Base-by-base conservation (phyloP, 2,329 filamentous ascomycete species). In the Trichoderma sp. region DNA sequence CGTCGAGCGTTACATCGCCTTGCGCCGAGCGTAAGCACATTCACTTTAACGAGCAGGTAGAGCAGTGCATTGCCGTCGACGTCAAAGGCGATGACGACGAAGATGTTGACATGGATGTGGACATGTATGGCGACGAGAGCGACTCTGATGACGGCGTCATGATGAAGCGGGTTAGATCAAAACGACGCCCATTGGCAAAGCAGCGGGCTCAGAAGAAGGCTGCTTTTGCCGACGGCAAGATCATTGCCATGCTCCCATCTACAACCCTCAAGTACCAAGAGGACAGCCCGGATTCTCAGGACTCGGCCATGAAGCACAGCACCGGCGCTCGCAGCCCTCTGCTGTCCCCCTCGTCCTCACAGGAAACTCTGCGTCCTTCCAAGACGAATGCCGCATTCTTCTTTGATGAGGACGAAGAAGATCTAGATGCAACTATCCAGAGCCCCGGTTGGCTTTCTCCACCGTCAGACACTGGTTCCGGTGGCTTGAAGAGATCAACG, bases 21-120 rank as follows among this genome's bases (percentile, higher is more conserved):
- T 82, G 88, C 84, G 81, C 88, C 8, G 91, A 92, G 77, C 88
- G 90, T 77, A 94, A 91, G 73, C 95, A 97, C 79, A 98, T 99
- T 75, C 93, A 97, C 78, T 99, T 99, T 81, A 96, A 98, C 79
- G 93, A 98, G 78, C 93, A 95, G 82, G 96, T 99, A 3, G 91
- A 95, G 79, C 95, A 98, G 80, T 98, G 95, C 80, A 98, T 98
- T 74, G 96, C 96, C 8, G 89, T 99, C 36, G 95, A 98, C 39
- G 87, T 90, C 76, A 97, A 97, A 82, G 90, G 93, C 74, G 91
- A 91, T 28, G 92, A 95, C 62, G 90, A 92, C 32, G 90, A 93
- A 68, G 90, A 92, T 12, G 86, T 91, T 13, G 87, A 90, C 28
- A 6, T 68, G 55, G 55, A 61, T n/a, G 26, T 69, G 4, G 87